A percentile compares a stretch with the other conserved stretches of the same genome.
phyloP scores from a whole-genome alignment of 371 early-diverging fungal species.

The Mucor sp. region DNA sequence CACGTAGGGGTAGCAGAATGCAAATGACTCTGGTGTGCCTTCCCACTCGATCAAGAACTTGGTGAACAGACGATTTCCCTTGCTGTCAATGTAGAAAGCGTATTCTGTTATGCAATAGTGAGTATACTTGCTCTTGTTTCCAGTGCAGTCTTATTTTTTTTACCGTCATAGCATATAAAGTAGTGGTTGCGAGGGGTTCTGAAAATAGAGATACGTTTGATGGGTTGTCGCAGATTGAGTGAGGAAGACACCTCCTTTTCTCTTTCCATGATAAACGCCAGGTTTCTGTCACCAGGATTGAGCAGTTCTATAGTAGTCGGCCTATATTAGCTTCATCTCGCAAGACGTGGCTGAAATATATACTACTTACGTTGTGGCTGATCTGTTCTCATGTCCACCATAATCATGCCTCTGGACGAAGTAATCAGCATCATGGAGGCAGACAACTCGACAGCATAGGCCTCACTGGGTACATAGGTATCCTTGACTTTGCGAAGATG shows the following conservation, averaged over 20 bases:
- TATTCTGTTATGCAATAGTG: constrained; percentile 29
- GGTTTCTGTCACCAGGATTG: constrained; percentile 37
- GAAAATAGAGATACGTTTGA: constrained; percentile 44
- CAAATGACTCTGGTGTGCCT: constrained; percentile 45
- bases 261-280: constrained; percentile 45
- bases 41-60: constrained; percentile 53
- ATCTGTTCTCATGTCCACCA: constrained; percentile 48
- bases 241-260: constrained; percentile 38
- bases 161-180: constrained; percentile 54
- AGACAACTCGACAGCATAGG: constrained; percentile 43
- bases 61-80: constrained; percentile 40
- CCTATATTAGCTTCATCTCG: too few relatives aligned
- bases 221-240: constrained; percentile 31
- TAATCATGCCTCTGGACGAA: constrained; percentile 42
- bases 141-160: background rate
- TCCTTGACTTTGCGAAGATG: constrained; percentile 41
- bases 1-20: constrained; percentile 45
- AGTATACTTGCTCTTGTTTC: too few relatives aligned
- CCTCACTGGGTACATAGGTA: constrained; percentile 46
- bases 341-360: too few relatives aligned
- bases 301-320: constrained; percentile 35
- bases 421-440: constrained; percentile 45
- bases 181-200: constrained; percentile 38
- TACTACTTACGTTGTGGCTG: constrained; percentile 50
- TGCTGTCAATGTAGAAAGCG: constrained; percentile 53